phyloP scores from a whole-genome alignment of 495 filamentous ascomycete species.

The Xylaria longipes region DNA sequence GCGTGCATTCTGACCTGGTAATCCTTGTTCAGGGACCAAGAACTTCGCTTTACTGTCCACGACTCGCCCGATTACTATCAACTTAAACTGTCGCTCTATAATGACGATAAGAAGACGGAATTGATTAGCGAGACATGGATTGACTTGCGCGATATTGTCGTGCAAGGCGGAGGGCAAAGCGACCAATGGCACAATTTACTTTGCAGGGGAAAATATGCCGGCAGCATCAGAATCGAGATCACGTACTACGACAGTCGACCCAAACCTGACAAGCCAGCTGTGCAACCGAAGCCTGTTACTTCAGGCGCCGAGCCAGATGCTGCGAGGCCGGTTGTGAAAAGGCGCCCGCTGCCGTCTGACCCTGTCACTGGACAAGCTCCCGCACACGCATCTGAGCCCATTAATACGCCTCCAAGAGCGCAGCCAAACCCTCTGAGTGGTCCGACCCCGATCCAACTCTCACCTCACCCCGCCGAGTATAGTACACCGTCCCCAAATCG shows the following conservation, averaged over 20 bases:
- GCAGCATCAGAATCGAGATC: constrained; percentile 92
- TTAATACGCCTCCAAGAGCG: constrained; percentile 48
- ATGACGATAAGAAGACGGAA: constrained; percentile 96
- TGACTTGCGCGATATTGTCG: constrained; percentile 78
- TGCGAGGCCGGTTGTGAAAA: constrained; percentile 63
- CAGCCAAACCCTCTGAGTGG: constrained; percentile 45
- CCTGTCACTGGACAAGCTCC: constrained; percentile 62
- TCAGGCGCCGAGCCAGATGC: constrained; percentile 45
- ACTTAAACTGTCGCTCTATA: constrained; percentile 94
- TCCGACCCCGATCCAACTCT: constrained; percentile 47
- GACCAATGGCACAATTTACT: constrained; percentile 89
- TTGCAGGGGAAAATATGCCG: constrained; percentile 91
- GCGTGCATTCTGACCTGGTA: constrained; percentile 16
- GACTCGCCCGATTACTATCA: constrained; percentile 95
- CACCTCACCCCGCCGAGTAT: constrained; percentile 54
- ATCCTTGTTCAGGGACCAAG: constrained; percentile 78
- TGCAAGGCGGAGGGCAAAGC: constrained; percentile 86
- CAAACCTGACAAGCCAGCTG: constrained; percentile 69
- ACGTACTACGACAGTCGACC: constrained; percentile 93
- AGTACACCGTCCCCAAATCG: constrained; percentile 42
- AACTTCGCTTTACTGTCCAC: constrained; percentile 94
- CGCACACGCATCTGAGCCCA: constrained; percentile 44
- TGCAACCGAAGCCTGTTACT: constrained; percentile 53
- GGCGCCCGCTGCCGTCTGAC: constrained; percentile 79
- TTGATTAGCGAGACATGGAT: constrained; percentile 94